Evolutionary conservation across 2,329 filamentous ascomycete genomes (phyloP), one percentile per base, ranked within the genome.

Genomic region (Penicillium sp.): DNA sequence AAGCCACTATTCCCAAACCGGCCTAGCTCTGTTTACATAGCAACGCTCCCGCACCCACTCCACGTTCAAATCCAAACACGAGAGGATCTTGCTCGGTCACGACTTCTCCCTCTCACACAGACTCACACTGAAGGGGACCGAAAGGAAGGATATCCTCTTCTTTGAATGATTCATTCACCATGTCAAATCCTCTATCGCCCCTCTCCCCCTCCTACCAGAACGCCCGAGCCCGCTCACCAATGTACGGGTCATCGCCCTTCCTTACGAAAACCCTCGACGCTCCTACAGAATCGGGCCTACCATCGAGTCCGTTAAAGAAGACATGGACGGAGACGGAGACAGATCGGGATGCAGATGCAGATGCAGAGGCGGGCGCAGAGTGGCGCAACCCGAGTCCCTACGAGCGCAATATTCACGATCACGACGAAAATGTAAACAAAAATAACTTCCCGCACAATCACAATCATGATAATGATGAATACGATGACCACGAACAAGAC

Each of bases 171-270:
- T 6, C 13, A 9, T 39, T 6, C 43, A 37, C n/a, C 13, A 79
- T 79, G 76, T 69, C 75, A 55, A 73, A 73, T 56, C 75, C 77
- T 53, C 65, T 79, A 35, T 77, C 74, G 5, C 72, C 74, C n/a
- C 69, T 79, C 47, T 75, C 76, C 41, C 68, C 75, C 27, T 77
- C 76, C 46, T 73, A 70, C 60, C 76, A 78, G 59, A 79, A 79
- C 62, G 71, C 71, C 43, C 74, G 77, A 60, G 68, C 68, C 50
- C 67, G 68, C 35, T 76, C 71, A 35, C 64, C 64, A 33, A 60
- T 62, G 52, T 58, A 58, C 37, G 63, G 53, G 44, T 68, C 66
- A 14, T 68, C 66, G 50, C 66, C 66, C 7, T 67, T 68, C 33
- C 54, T 68, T 36, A 61, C 64, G 22, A 67, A 67, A 59, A 58